A percentile compares a stretch with the other conserved stretches of the same genome.
Conservation (phyloP, 805 yeast species). For the Phaffomyces opuntiae region DNA sequence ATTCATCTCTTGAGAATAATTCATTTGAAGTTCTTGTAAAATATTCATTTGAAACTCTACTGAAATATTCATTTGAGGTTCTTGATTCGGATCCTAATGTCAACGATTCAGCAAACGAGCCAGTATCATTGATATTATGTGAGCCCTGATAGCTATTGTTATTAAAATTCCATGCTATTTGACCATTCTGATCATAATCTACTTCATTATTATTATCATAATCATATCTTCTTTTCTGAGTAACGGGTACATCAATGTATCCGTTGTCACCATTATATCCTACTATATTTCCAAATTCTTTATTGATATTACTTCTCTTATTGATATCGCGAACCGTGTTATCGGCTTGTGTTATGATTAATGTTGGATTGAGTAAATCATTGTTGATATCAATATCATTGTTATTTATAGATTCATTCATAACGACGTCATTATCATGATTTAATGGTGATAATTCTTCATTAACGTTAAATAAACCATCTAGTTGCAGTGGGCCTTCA, state of each 20-base stretch:
- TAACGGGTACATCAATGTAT: conserved; percentile 3
- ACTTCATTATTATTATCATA: background rate
- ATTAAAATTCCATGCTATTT: background rate
- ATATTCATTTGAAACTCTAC: conserved; percentile 19
- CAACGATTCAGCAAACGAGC: conserved; percentile 15
- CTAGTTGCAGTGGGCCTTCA: background rate
- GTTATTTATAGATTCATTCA: background rate
- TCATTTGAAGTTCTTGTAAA: conserved; percentile 28
- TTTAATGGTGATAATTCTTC: too few relatives aligned
- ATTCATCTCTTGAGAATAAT: conserved; percentile 4
- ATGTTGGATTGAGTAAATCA: background rate
- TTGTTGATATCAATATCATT: too few relatives aligned
- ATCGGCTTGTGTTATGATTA: background rate
- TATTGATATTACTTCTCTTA: background rate
- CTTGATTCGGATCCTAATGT: conserved; percentile 20
- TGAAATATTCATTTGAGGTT: conserved; percentile 30
- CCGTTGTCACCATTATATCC: conserved; percentile 4
- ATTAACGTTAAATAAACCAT: background rate
- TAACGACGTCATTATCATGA: background rate
- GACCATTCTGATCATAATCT: too few relatives aligned
- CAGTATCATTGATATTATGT: background rate
- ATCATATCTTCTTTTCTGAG: background rate
- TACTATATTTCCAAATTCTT: background rate
- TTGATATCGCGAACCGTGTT: background rate
- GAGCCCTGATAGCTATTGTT: background rate